Conservation (phyloP, 2,329 filamentous ascomycete species). For the Diplodia corticola region DNA sequence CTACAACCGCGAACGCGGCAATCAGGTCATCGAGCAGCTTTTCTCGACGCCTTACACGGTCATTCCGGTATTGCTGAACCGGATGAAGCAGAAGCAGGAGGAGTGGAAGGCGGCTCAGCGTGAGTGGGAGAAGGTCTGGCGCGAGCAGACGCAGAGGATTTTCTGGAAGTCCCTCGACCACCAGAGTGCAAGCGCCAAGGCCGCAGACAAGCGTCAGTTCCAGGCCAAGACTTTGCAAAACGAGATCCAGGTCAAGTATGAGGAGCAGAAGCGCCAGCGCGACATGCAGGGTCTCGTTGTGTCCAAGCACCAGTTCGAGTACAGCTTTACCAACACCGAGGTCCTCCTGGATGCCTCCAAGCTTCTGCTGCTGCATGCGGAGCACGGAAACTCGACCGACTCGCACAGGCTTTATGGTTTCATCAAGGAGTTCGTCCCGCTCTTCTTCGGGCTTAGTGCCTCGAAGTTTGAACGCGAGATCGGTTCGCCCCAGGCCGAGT, state of each 20-base stretch:
- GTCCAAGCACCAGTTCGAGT: slow-evolving; percentile 72
- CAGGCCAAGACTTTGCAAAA: slow-evolving; percentile 87
- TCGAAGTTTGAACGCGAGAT: slow-evolving; percentile 68
- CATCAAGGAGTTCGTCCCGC: slow-evolving; percentile 51
- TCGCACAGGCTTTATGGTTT: slow-evolving; percentile 48
- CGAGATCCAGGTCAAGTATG: slow-evolving; percentile 87
- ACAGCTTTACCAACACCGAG: slow-evolving; percentile 62
- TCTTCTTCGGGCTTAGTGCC: slow-evolving; percentile 52
- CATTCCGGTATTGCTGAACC: slow-evolving; percentile 81
- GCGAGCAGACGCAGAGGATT: slow-evolving; percentile 89
- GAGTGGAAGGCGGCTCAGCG: slow-evolving; percentile 97
- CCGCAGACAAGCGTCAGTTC: slow-evolving; percentile 86
- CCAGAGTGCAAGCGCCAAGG: slow-evolving; percentile 87
- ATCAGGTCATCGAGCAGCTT: slow-evolving; percentile 82
- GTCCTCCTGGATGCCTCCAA: slow-evolving; percentile 54
- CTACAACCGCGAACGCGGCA: slow-evolving; percentile 81
- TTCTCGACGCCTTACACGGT: slow-evolving; percentile 82
- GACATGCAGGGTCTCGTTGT: slow-evolving; percentile 60
- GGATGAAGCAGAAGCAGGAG: slow-evolving; percentile 93
- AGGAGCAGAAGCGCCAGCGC: slow-evolving; percentile 79
- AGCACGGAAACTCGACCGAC: slow-evolving; percentile 45
- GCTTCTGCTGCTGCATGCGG: slow-evolving; percentile 47
- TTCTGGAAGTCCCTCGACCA: slow-evolving; percentile 97
- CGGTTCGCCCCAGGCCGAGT: slow-evolving; percentile 55
- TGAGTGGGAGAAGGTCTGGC: slow-evolving; percentile 99